These are phyloP conservation scores for Carex scoparia DNA, from an alignment of 176 grass and related monocot species.

Conservation along the genomic window DNA sequence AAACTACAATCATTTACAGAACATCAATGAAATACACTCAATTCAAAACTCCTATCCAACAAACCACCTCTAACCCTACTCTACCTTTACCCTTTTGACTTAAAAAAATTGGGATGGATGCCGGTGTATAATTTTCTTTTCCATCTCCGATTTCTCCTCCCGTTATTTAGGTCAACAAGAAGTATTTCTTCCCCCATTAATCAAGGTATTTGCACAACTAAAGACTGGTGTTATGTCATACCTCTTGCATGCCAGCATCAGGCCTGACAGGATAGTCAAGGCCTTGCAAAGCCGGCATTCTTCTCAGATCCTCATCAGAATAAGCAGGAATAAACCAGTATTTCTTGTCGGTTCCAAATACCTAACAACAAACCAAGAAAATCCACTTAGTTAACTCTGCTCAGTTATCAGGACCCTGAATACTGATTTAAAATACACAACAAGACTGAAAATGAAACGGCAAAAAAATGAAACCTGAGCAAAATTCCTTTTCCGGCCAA, in stretches of 20 bases:
- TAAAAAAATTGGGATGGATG: not conserved
- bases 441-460: not conserved
- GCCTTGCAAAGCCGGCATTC: conserved; percentile 65
- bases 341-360: conserved; percentile 70
- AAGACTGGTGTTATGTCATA: conserved; percentile 27
- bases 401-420: not conserved
- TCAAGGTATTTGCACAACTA: conserved; percentile 8
- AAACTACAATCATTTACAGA: conserved; percentile 15
- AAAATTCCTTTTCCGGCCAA: conserved; percentile 90
- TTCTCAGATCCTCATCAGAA: conserved; percentile 89
- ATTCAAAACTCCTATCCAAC: conserved; percentile 1
- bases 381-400: not conserved
- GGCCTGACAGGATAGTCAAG: conserved; percentile 80
- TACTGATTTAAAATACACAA: not conserved
- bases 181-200: not conserved
- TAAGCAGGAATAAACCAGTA: conserved; percentile 93
- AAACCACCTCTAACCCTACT: conserved; percentile 15
- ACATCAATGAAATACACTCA: conserved; percentile 20
- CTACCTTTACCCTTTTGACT: not conserved
- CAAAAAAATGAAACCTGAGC: conserved; percentile 46
- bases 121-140: not conserved
- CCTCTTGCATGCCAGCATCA: conserved; percentile 51
- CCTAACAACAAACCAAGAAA: conserved; percentile 40
- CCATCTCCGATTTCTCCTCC: not conserved
- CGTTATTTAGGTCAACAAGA: not conserved